Base-by-base conservation (phyloP, 768 basidiomycete genomes). In the Lactifluus echinatus region DNA sequence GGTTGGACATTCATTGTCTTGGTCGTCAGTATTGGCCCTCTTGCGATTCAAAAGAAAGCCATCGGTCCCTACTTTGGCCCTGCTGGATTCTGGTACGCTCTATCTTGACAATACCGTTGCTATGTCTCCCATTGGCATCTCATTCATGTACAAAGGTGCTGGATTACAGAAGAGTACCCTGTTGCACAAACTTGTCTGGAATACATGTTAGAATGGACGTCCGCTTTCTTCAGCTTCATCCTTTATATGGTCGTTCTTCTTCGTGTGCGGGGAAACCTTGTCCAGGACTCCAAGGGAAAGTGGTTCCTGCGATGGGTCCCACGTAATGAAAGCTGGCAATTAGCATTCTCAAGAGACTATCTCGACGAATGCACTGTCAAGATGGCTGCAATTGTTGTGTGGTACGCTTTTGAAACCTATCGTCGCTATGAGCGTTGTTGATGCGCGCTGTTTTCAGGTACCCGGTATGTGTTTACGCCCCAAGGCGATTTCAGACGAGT, bases 31-130 rank as follows among this genome's bases (percentile, higher is more conserved):
- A 62, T 77, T 28, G 77, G 76, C 1, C 75, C 74, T 3, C 53
- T 68, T 3, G 71, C 64, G 0, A 65, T 78, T 31, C 68, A 75
- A 58, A 70, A 57, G 2, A 46, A 66, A 3, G 55, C 63, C 6
- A 63, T 60, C 15, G 76, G 76, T 0, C 70, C 74, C 1, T 79
- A 76, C 60, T 79, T 75, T 55, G 75, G 76, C 1, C 68, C 75
- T 15, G 69, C 76, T 0, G 77, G 76, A 2, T 70, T 65, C 52
- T 76, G 76, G 78, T 71, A 29, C 39, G 70, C 46, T 39, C 8
- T n/a, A n/a, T 10, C 10, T 49, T 14, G 23, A 17, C 17, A 12
- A 14, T 47, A n/a, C 17, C 2, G 12, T n/a, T 24, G n/a, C 21
- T 14, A 19, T 40, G 47, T 36, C 19, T 3, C 15, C 10, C n/a